Conservation (phyloP, 805 yeast species). For the Wickerhamomyces sydowiorum region DNA sequence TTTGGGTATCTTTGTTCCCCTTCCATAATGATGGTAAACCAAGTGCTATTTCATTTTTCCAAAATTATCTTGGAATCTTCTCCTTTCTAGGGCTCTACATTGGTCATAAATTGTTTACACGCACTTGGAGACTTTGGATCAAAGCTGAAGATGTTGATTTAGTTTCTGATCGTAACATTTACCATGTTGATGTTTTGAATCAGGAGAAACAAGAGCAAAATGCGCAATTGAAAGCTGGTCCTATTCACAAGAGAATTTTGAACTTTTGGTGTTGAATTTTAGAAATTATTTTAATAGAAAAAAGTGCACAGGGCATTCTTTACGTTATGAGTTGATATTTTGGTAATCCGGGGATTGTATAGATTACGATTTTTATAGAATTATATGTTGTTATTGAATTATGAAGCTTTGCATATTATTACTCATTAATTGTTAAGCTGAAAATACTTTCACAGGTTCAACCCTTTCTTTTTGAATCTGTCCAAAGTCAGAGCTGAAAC, state of each 20-base stretch:
- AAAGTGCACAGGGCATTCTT: no score
- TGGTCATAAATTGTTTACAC: constrained; percentile 38
- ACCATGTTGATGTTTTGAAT: constrained; percentile 38
- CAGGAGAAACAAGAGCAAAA: constrained; percentile 30
- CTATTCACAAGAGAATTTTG: constrained; percentile 27
- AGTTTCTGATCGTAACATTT: constrained; percentile 47
- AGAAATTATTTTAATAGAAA: no score
- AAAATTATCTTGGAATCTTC: constrained; percentile 44
- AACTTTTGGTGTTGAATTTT: constrained; percentile 16
- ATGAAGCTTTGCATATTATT: no score
- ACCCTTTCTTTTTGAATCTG: background rate
- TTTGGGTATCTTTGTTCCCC: constrained; percentile 62
- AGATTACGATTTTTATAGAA: no score
- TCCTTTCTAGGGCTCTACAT: constrained; percentile 39
- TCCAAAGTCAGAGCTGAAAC: constrained; percentile 3
- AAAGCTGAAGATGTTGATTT: constrained; percentile 46
- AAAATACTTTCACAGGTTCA: no score
- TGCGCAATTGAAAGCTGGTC: constrained; percentile 25
- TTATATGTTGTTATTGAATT: no score
- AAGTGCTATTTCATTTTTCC: constrained; percentile 38
- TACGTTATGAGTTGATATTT: no score
- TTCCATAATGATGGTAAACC: constrained; percentile 34
- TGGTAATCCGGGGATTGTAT: no score
- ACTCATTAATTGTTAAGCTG: no score
- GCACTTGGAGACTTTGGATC: constrained; percentile 27